Evolutionary conservation across 192 early-diverging fungal species (phyloP).

Genomic region (Linnemannia elongata): DNA sequence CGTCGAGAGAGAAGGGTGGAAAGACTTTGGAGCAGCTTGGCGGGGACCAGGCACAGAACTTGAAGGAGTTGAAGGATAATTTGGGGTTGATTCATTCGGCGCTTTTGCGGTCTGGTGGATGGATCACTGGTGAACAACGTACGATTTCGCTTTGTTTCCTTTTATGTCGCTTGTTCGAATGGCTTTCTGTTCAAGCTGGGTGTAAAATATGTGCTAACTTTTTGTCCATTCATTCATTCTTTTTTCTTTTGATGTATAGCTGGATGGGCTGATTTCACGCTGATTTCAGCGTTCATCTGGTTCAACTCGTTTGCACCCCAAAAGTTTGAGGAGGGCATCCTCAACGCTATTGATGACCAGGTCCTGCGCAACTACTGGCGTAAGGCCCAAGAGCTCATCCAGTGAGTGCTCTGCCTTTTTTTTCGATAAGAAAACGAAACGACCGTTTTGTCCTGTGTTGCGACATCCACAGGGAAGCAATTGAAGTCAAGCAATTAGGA

Average conservation of each 20-base stretch:
- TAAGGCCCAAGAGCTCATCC: slow-evolving; percentile 39
- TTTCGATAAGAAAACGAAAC: background rate
- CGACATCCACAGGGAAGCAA: too few relatives aligned
- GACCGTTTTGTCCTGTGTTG: too few relatives aligned
- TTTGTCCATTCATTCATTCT: too few relatives aligned
- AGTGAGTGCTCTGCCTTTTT: background rate
- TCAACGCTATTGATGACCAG: slow-evolving; percentile 34
- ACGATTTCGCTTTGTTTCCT: slow-evolving; percentile 4
- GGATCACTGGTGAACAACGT: slow-evolving; percentile 55
- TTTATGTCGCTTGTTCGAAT: background rate
- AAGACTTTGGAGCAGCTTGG: slow-evolving; percentile 30
- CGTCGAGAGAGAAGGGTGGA: slow-evolving; percentile 45
- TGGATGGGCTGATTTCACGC: slow-evolving; percentile 53
- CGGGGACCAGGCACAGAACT: slow-evolving; percentile 21
- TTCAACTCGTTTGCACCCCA: slow-evolving; percentile 35
- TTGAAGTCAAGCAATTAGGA: too few relatives aligned
- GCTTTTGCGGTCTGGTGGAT: slow-evolving; percentile 18
- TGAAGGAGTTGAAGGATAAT: slow-evolving; percentile 24
- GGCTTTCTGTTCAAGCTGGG: background rate
- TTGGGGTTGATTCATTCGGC: slow-evolving; percentile 25
- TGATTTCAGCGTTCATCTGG: slow-evolving; percentile 43
- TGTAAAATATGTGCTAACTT: background rate
- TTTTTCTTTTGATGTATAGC: slow-evolving; percentile 13
- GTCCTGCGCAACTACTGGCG: slow-evolving; percentile 46
- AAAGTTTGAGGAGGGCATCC: slow-evolving; percentile 35